Conservation (phyloP, 2,329 filamentous ascomycete species). For the Verticillium albo-atrum region DNA sequence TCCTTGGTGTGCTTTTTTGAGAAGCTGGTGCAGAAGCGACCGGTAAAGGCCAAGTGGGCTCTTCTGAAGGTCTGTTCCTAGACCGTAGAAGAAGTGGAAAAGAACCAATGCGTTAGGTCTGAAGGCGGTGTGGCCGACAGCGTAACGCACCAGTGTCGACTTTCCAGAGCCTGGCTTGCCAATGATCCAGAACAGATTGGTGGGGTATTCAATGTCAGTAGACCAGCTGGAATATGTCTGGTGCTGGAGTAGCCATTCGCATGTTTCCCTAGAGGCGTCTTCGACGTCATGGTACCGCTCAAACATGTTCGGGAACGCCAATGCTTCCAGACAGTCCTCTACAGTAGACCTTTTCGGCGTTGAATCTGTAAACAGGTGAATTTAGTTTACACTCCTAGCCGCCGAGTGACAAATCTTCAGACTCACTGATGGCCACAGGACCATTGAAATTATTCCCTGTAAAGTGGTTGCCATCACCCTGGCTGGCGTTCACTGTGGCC, state of each 20-base stretch:
- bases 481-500: too few species aligned
- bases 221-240: constrained; percentile 17
- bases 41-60: constrained; percentile 44
- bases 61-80: constrained; percentile 37
- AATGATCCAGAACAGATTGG: constrained; percentile 37
- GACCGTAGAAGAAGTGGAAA: constrained; percentile 45
- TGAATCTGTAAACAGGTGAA: too few species aligned
- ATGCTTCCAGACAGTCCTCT: too few species aligned
- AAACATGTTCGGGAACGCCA: constrained; percentile 22
- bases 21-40: constrained; percentile 41
- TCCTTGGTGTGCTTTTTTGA: constrained; percentile 25
- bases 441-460: too few species aligned
- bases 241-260: constrained; percentile 25
- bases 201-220: background rate
- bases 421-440: too few species aligned
- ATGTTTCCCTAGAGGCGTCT: constrained; percentile 19
- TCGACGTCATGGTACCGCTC: constrained; percentile 18
- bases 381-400: too few species aligned
- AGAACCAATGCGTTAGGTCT: constrained; percentile 12
- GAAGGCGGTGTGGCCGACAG: constrained; percentile 1
- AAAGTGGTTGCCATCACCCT: too few species aligned
- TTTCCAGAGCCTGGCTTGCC: constrained; percentile 42
- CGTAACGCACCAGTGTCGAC: constrained; percentile 41
- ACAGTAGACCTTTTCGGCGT: too few species aligned
- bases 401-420: too few species aligned